phyloP scores from a whole-genome alignment of 2,329 filamentous ascomycete genomes.

The Penicillium sclerotiorum region DNA sequence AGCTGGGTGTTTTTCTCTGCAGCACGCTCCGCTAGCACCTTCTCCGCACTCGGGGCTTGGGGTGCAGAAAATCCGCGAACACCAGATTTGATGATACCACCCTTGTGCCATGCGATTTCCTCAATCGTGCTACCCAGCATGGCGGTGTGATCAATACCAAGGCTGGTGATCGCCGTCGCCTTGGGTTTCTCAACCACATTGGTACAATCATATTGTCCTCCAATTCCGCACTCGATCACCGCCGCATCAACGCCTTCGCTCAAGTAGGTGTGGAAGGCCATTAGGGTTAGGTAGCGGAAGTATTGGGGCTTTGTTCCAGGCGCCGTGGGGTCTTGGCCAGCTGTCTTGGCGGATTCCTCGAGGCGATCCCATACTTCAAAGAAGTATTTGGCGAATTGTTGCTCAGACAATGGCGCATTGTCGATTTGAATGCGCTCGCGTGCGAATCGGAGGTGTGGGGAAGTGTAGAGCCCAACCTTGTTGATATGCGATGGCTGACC shows the following conservation, averaged over 20 bases:
- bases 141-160: conserved; percentile 82
- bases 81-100: conserved; percentile 76
- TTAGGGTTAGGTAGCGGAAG: conserved; percentile 86
- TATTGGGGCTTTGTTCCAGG: conserved; percentile 77
- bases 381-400: conserved; percentile 74
- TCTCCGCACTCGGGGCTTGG: conserved; percentile 58
- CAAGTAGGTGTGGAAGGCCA: conserved; percentile 84
- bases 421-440: conserved; percentile 84
- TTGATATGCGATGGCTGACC: conserved; percentile 38
- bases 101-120: conserved; percentile 90
- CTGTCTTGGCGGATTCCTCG: conserved; percentile 55
- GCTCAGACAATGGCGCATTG: conserved; percentile 68
- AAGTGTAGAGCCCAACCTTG: conserved; percentile 79
- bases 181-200: conserved; percentile 76
- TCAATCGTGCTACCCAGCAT: conserved; percentile 79
- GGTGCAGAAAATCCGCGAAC: conserved; percentile 65
- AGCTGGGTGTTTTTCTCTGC: conserved; percentile 53
- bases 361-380: conserved; percentile 80
- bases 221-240: conserved; percentile 90
- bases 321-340: conserved; percentile 55
- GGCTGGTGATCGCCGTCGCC: conserved; percentile 72
- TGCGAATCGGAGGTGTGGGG: conserved; percentile 80
- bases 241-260: conserved; percentile 74
- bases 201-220: conserved; percentile 89
- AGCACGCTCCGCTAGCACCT: conserved; percentile 60